Percentiles rank a stretch among this genome's conserved stretches.
Evolutionary conservation across 345 rosid genomes (phyloP).

Genomic region (Clausena lansium): DNA sequence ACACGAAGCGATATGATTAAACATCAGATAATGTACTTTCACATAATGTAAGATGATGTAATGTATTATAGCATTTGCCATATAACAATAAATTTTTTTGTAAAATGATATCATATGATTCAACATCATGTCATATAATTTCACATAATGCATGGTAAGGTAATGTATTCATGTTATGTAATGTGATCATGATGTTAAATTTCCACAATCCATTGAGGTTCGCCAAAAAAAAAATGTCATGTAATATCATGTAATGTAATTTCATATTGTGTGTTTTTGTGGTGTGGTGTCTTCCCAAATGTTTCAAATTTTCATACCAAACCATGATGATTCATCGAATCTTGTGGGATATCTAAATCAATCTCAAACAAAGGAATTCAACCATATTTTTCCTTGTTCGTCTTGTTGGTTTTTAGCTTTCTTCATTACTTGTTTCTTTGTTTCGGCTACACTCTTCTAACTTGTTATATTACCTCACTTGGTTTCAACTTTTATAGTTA

Average conservation of each 20-base stretch:
- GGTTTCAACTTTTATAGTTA: constrained; percentile 45
- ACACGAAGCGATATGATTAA: background rate
- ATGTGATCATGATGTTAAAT: no score
- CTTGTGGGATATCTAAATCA: background rate
- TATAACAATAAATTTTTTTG: no score
- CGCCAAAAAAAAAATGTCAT: no score
- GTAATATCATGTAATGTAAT: no score
- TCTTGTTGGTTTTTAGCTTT: background rate
- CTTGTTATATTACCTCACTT: constrained; percentile 9
- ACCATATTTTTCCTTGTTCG: background rate
- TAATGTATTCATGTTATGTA: no score
- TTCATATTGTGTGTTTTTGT: background rate
- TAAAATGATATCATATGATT: no score
- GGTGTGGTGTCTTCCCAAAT: background rate
- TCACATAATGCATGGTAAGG: no score
- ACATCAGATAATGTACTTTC: background rate
- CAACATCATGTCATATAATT: no score
- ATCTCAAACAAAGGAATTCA: background rate
- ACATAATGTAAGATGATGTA: no score
- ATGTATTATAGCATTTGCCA: no score
- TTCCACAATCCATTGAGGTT: no score
- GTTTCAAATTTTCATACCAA: background rate
- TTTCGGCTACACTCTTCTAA: background rate
- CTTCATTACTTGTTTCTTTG: background rate
- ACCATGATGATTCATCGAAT: background rate